These are phyloP conservation scores for Polymyxa betae DNA, from an alignment of 208 protist genomes.

Conservation along the genomic window DNA sequence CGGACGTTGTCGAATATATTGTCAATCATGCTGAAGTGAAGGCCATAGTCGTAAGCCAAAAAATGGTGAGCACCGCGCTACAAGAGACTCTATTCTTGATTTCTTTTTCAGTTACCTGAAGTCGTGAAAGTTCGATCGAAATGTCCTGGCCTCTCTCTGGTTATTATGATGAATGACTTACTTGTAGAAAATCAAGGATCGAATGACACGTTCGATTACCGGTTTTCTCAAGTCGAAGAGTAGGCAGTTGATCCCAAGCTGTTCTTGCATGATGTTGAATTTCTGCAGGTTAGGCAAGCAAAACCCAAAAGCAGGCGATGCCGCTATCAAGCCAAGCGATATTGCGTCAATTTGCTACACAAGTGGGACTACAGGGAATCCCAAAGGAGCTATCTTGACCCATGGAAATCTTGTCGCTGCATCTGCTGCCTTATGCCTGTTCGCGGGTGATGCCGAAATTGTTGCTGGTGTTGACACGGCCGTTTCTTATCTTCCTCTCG, in stretches of 20 bases:
- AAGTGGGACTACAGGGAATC: constrained; percentile 39
- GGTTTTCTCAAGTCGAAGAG: constrained; percentile 30
- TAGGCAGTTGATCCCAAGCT: background rate
- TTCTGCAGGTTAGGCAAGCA: background rate
- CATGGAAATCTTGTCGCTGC: constrained; percentile 52
- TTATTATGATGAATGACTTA: constrained; percentile 32
- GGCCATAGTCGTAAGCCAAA: constrained; percentile 22
- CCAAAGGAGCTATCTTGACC: constrained; percentile 57
- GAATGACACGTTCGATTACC: background rate
- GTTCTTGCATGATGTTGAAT: background rate
- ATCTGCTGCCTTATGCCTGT: background rate
- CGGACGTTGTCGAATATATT: constrained; percentile 56
- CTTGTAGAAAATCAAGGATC: background rate
- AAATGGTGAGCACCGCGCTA: background rate
- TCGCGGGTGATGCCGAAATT: background rate
- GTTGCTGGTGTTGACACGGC: background rate
- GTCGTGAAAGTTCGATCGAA: background rate
- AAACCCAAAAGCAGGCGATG: background rate
- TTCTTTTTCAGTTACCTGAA: background rate
- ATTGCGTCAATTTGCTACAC: constrained; percentile 55
- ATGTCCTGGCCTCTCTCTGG: background rate
- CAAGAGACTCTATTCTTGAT: background rate
- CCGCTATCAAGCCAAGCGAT: background rate
- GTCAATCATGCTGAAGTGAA: constrained; percentile 49
- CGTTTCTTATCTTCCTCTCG: constrained; percentile 59